These are phyloP conservation scores for Paracorniculantispora psalliotae DNA, from an alignment of 2,329 filamentous ascomycete species.

Conservation along the genomic window DNA sequence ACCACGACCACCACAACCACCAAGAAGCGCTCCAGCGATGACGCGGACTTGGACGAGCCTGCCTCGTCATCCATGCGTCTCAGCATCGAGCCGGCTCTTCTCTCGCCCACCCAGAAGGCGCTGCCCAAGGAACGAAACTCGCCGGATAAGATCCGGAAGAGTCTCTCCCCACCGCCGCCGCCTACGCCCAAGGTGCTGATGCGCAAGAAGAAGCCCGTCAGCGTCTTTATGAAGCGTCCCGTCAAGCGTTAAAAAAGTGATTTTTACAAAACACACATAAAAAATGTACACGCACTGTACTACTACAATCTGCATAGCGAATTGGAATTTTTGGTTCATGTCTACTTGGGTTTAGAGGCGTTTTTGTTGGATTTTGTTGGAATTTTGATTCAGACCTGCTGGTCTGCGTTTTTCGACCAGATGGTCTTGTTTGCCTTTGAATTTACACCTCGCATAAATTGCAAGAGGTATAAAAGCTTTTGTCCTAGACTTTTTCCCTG, in stretches of 20 bases:
- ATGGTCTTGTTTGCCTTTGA: too few species aligned
- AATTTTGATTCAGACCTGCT: background rate
- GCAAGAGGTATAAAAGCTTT: background rate
- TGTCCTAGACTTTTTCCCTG: background rate
- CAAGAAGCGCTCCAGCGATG: slow-evolving; percentile 13
- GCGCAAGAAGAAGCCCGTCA: slow-evolving; percentile 11
- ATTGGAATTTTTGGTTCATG: background rate
- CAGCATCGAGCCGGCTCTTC: slow-evolving; percentile 35
- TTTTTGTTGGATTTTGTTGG: background rate
- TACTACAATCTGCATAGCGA: background rate
- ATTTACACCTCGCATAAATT: background rate
- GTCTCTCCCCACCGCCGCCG: background rate
- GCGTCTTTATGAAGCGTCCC: slow-evolving; percentile 10
- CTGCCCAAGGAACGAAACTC: background rate
- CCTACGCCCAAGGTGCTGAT: background rate
- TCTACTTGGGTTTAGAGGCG: background rate
- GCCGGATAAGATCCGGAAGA: background rate
- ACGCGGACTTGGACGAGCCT: background rate
- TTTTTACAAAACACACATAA: slow-evolving; percentile 16
- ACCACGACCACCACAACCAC: slow-evolving; percentile 19
- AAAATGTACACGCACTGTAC: background rate
- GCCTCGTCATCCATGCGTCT: slow-evolving; percentile 33
- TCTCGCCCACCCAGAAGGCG: background rate
- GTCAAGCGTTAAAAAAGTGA: background rate
- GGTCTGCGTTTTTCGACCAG: too few species aligned